Conservation (phyloP, 2,329 filamentous ascomycete species). For the Pseudogymnoascus sp. region DNA sequence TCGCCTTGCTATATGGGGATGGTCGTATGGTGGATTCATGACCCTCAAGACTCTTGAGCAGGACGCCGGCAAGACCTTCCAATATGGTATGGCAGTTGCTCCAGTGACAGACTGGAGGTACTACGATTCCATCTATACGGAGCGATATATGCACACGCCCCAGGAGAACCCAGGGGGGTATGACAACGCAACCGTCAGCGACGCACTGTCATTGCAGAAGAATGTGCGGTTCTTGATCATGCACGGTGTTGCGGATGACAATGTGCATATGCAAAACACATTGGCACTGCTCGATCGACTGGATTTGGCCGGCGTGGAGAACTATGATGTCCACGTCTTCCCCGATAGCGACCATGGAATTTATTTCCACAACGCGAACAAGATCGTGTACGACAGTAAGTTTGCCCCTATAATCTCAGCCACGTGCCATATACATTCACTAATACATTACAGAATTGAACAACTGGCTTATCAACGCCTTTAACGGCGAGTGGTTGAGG, state of each 20-base stretch:
- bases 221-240: slow-evolving; percentile 89
- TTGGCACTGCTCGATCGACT: slow-evolving; percentile 80
- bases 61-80: slow-evolving; percentile 84
- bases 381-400: slow-evolving; percentile 89
- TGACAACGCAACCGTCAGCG: slow-evolving; percentile 63
- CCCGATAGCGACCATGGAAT: slow-evolving; percentile 95
- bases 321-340: slow-evolving; percentile 95
- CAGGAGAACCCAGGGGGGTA: slow-evolving; percentile 77
- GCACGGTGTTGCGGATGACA: slow-evolving; percentile 95
- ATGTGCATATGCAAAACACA: slow-evolving; percentile 95
- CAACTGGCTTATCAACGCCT: slow-evolving; percentile 94
- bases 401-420: slow-evolving; percentile 24
- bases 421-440: slow-evolving; percentile 18
- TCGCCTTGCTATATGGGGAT: slow-evolving; percentile 92
- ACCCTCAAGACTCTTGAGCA: slow-evolving; percentile 90
- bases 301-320: slow-evolving; percentile 73
- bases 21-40: slow-evolving; percentile 95
- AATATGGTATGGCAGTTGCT: slow-evolving; percentile 95
- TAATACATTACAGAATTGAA: slow-evolving; percentile 57
- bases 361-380: slow-evolving; percentile 87
- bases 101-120: slow-evolving; percentile 98
- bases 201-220: slow-evolving; percentile 64
- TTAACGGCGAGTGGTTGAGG: slow-evolving; percentile 87
- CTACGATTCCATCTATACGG: slow-evolving; percentile 91
- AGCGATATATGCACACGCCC: slow-evolving; percentile 95